These are phyloP conservation scores for Hygrocybe punicea DNA, from an alignment of 768 basidiomycete species.

Conservation along the genomic window DNA sequence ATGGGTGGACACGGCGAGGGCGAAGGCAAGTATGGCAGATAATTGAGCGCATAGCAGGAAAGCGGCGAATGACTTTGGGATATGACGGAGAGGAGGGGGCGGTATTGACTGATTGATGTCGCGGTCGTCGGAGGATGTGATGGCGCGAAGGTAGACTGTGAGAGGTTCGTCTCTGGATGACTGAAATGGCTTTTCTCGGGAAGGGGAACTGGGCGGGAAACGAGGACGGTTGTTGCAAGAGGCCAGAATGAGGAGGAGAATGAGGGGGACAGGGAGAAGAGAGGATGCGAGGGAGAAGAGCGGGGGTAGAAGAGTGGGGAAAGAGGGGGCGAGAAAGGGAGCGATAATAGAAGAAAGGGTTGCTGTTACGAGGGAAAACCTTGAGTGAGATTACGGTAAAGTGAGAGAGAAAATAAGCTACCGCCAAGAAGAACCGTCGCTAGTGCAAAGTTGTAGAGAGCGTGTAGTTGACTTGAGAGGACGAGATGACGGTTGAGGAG, in stretches of 20 bases:
- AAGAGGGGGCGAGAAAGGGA: slow-evolving; percentile 10
- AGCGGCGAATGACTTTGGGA: neutral
- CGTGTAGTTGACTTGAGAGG: neutral
- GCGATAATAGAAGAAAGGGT: slow-evolving; percentile 15
- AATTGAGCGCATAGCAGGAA: slow-evolving; percentile 18
- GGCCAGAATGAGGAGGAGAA: slow-evolving; percentile 12
- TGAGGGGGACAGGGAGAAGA: slow-evolving; percentile 16
- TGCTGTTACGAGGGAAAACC: slow-evolving; percentile 6
- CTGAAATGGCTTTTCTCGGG: neutral
- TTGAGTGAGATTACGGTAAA: neutral
- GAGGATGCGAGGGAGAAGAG: slow-evolving; percentile 14
- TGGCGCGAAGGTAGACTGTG: neutral
- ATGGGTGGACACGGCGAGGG: slow-evolving; percentile 13
- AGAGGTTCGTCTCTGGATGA: neutral
- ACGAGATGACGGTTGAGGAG: neutral
- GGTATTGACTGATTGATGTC: slow-evolving; percentile 3
- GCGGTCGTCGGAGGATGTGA: slow-evolving; percentile 4
- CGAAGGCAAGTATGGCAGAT: slow-evolving; percentile 16
- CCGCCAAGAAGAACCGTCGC: slow-evolving; percentile 15
- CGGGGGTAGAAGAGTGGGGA: slow-evolving; percentile 14
- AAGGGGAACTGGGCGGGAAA: slow-evolving; percentile 6
- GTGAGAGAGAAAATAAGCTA: neutral
- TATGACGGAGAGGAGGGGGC: no score
- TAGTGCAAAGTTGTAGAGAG: slow-evolving; percentile 9
- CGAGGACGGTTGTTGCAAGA: slow-evolving; percentile 12